Evolutionary conservation across 352 stramenopile species (phyloP), one percentile per base, ranked within the genome.

Genomic region (Pythium plurisporium): DNA sequence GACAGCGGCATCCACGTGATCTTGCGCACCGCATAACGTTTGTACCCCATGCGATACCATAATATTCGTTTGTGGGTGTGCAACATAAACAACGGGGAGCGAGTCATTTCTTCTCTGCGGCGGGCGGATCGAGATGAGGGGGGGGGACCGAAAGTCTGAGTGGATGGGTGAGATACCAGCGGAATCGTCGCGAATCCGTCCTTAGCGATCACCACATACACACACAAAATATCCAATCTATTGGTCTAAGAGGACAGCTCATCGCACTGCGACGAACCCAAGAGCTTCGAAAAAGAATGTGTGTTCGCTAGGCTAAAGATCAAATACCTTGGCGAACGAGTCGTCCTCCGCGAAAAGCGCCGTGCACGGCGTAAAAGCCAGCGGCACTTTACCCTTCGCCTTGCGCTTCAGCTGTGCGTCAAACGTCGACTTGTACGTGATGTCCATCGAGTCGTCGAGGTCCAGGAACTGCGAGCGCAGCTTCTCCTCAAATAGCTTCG

Each of bases 1-100:
- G 96, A 99, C 64, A 98, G 86, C 57, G 97, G 96, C 44, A 85
- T 98, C 57, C 97, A 99, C 80, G 86, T 99, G 47, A 98, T 99
- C 51, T 90, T 98, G 52, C 83, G 96, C 51, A 64, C 89, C 62
- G 82, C 76, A 77, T 91, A 79, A 72, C 46, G 19, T 34, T 10
- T 14, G 11, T 42, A 36, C 7, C 17, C 17, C 11, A 15, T n/a
- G n/a, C n/a, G n/a, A n/a, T n/a, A n/a, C n/a, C n/a, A n/a, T n/a
- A n/a, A n/a, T n/a, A n/a, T n/a, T n/a, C n/a, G n/a, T n/a, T n/a
- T n/a, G n/a, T n/a, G n/a, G n/a, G n/a, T n/a, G n/a, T n/a, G n/a
- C n/a, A n/a, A n/a, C n/a, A n/a, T n/a, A n/a, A n/a, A n/a, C n/a
- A n/a, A n/a, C n/a, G n/a, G n/a, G n/a, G n/a, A n/a, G n/a, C n/a